A percentile compares a stretch with the other conserved stretches of the same genome.
Conservation (phyloP, 139 green algal species). For the Monoraphidium neglectum region DNA sequence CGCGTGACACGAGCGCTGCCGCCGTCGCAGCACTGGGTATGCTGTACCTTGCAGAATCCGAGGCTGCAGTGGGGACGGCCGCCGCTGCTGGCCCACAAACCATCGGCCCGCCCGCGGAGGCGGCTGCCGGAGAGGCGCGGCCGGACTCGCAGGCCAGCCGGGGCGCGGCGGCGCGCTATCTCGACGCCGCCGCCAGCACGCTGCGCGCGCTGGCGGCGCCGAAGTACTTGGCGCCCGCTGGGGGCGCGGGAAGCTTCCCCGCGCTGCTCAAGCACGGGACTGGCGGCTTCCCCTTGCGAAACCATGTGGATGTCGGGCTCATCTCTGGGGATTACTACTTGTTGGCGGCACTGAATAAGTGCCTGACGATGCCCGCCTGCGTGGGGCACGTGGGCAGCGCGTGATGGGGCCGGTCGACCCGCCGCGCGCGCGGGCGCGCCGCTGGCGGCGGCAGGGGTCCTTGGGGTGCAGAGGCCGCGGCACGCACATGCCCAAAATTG, state of each 20-base stretch:
- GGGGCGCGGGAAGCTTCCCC: neutral
- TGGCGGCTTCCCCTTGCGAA: neutral
- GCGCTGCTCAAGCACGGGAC: conserved; percentile 27
- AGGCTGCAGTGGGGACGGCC: no score
- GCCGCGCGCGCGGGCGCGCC: no score
- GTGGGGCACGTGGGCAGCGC: no score
- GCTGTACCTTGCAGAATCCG: conserved; percentile 13
- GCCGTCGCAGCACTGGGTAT: conserved; percentile 18
- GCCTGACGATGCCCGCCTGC: conserved; percentile 8
- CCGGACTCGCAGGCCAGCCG: no score
- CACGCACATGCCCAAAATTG: no score
- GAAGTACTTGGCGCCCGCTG: conserved; percentile 18
- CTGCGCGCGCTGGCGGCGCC: conserved; percentile 3
- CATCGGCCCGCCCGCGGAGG: neutral
- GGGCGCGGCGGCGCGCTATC: no score
- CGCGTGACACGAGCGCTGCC: conserved; percentile 7
- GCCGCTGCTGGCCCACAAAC: no score
- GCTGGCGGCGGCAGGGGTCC: no score
- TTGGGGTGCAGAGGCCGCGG: no score
- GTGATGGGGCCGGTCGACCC: no score
- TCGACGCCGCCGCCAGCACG: conserved; percentile 13
- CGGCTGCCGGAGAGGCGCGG: neutral
- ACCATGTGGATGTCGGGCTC: conserved; percentile 15
- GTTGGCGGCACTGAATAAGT: conserved; percentile 8
- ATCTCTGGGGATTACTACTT: conserved; percentile 29